Conservation (phyloP, 2,329 filamentous ascomycete species). For the Pseudogymnoascus sp. region DNA sequence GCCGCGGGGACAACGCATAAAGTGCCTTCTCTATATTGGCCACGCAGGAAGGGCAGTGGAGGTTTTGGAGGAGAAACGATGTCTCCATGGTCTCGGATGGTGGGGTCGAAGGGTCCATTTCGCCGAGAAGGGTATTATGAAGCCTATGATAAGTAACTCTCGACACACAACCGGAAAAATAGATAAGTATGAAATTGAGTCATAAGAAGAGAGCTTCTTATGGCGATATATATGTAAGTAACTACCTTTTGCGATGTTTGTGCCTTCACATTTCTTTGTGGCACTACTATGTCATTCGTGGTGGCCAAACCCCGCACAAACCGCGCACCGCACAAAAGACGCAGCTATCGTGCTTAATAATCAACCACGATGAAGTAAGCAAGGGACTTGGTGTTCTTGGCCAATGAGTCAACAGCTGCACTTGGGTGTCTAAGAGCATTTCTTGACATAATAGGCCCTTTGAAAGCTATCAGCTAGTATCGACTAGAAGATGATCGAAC, state of each 20-base stretch:
- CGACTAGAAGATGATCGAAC: not conserved
- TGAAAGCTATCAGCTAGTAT: not conserved
- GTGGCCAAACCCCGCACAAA: constrained; percentile 5
- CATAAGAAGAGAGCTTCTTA: constrained; percentile 6
- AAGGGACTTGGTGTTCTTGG: not conserved
- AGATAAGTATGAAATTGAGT: not conserved
- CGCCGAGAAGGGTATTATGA: not conserved
- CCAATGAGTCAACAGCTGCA: not conserved
- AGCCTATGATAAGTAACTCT: not conserved
- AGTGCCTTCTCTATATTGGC: constrained; percentile 56
- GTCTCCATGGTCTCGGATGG: constrained; percentile 29
- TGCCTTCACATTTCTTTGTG: constrained; percentile 5
- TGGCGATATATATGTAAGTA: not conserved
- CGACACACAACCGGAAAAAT: not conserved
- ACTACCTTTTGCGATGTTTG: constrained; percentile 7
- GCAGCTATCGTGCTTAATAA: not conserved
- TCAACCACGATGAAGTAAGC: not conserved
- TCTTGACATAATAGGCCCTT: not conserved
- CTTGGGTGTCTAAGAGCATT: not conserved
- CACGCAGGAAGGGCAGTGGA: constrained; percentile 73
- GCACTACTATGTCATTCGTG: not conserved
- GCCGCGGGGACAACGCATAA: constrained; percentile 39
- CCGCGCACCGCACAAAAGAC: constrained; percentile 1
- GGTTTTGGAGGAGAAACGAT: constrained; percentile 58
- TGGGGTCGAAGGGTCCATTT: constrained; percentile 12